Evolutionary conservation across 257 asterid genomes (phyloP).

Genomic region (Jacaranda copaia): DNA sequence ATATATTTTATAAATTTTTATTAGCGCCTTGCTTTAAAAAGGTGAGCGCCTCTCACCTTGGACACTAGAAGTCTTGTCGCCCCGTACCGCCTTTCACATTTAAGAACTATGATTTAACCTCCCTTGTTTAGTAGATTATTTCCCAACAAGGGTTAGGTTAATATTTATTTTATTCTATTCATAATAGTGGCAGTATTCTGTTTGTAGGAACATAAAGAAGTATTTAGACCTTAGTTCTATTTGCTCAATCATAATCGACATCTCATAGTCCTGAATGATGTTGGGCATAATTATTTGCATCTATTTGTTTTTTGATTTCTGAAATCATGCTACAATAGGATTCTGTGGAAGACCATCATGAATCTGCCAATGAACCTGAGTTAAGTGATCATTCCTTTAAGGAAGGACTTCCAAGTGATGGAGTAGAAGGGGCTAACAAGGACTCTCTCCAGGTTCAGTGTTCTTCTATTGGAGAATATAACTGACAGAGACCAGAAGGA

Average conservation of each 20-base stretch:
- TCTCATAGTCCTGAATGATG: conserved; percentile 1
- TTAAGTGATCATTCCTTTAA: conserved; percentile 46
- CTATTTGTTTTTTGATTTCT: conserved; percentile 34
- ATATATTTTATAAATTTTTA: no score
- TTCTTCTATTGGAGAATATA: conserved; percentile 35
- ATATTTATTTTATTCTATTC: not conserved
- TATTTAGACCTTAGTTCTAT: conserved; percentile 13
- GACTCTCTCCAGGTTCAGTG: conserved; percentile 56
- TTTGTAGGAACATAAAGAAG: conserved; percentile 8
- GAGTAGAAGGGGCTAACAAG: conserved; percentile 44
- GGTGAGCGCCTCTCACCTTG: no score
- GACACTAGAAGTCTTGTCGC: no score
- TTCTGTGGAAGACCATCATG: conserved; percentile 53
- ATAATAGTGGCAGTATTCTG: not conserved
- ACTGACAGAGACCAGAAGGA: conserved; percentile 2
- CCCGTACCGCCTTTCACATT: no score
- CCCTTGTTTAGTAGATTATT: conserved; percentile 27
- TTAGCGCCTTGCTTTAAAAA: no score
- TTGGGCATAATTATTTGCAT: conserved; percentile 16
- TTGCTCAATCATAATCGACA: not conserved
- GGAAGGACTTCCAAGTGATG: conserved; percentile 44
- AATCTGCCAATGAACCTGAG: conserved; percentile 54
- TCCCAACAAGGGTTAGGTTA: conserved; percentile 6
- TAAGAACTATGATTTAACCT: conserved; percentile 2
- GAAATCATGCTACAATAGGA: conserved; percentile 50